A percentile compares a stretch with the other conserved stretches of the same genome.
phyloP scores from a whole-genome alignment of 148 eudicot species.

The Nepenthes mirabilis region DNA sequence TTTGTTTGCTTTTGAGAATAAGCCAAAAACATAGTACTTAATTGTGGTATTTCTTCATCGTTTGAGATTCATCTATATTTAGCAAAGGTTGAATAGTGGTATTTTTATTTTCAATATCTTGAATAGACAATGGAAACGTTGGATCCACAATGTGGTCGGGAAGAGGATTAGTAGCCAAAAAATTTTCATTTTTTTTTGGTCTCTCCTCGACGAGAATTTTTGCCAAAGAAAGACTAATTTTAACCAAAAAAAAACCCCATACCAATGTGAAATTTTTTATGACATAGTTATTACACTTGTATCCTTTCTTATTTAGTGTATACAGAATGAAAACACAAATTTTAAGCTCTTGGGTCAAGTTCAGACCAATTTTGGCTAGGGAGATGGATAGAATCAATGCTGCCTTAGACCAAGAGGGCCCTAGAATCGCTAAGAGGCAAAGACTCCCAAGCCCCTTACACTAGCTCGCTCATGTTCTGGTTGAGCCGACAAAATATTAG shows the following conservation, averaged over 20 bases:
- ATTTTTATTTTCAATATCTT: too few relatives aligned
- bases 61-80: too few relatives aligned
- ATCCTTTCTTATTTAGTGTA: not conserved
- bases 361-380: not conserved
- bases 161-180: not conserved
- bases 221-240: not conserved
- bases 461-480: too few relatives aligned
- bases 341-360: not conserved
- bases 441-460: too few relatives aligned
- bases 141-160: too few relatives aligned
- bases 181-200: not conserved
- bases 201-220: not conserved
- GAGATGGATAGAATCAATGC: not conserved
- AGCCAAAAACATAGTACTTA: not conserved
- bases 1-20: not conserved
- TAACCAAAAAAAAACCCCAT: not conserved
- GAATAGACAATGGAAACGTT: too few relatives aligned
- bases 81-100: not conserved
- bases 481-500: too few relatives aligned
- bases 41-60: not conserved
- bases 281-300: not conserved
- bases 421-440: too few relatives aligned
- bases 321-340: not conserved
- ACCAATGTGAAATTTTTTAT: not conserved
- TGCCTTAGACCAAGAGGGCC: too few relatives aligned